These are phyloP conservation scores for Vaccinium darrowii DNA, from an alignment of 148 eudicot species.

Conservation along the genomic window DNA sequence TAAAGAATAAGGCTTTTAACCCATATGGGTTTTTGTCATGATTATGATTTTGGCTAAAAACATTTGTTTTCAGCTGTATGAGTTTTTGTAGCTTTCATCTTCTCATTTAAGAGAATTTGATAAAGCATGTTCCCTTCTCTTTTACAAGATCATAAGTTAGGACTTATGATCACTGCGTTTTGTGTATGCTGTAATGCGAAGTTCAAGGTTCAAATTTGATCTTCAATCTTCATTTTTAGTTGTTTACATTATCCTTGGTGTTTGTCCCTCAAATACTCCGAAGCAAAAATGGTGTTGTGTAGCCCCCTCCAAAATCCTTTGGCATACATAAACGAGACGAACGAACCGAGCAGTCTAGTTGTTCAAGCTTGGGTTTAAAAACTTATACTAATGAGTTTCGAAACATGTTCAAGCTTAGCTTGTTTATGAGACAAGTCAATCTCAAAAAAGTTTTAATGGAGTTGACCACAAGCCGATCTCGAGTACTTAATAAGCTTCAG, in stretches of 20 bases:
- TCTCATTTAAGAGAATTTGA: background rate
- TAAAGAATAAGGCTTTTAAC: slow-evolving; percentile 8
- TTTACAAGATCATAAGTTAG: background rate
- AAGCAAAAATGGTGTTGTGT: background rate
- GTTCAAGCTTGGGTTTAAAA: too few species aligned
- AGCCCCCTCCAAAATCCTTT: background rate
- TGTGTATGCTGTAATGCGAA: background rate
- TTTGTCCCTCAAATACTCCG: background rate
- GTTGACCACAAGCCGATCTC: too few species aligned
- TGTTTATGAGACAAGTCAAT: too few species aligned
- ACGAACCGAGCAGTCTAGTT: too few species aligned
- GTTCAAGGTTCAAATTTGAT: background rate
- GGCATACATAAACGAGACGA: too few species aligned
- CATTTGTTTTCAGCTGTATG: background rate
- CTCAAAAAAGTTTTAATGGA: too few species aligned
- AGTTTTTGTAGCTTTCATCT: slow-evolving; percentile 4
- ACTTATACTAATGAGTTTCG: too few species aligned
- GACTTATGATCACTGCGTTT: background rate
- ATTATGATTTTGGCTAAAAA: background rate
- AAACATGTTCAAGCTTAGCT: too few species aligned
- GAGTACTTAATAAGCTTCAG: too few species aligned
- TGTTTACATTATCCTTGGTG: background rate
- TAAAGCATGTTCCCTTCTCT: background rate
- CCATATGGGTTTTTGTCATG: background rate
- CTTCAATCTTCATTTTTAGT: background rate